A percentile compares a stretch with the other conserved stretches of the same genome.
These are phyloP conservation scores for Arabidopsis arenosa DNA, from an alignment of 345 rosid species.

Conservation along the genomic window DNA sequence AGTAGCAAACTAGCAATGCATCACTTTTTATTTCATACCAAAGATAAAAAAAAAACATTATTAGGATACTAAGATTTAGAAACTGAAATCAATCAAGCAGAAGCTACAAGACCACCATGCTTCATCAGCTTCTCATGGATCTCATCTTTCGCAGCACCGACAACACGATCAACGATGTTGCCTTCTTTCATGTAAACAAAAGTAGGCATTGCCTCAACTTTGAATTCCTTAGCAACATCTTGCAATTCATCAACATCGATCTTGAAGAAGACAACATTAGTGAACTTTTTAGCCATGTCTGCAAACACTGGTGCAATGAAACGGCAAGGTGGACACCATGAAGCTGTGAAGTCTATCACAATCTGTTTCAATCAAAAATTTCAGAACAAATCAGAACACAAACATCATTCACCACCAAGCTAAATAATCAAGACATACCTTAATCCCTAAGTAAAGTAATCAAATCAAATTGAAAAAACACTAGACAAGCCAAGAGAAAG, in stretches of 20 bases:
- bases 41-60: constrained; percentile 1
- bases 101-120: constrained; percentile 56
- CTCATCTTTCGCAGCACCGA: constrained; percentile 64
- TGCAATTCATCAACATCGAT: constrained; percentile 79
- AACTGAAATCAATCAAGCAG: constrained; percentile 33
- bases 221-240: constrained; percentile 61
- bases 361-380: constrained; percentile 42
- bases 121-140: constrained; percentile 54
- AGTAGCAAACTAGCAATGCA: neutral
- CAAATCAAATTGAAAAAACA: neutral
- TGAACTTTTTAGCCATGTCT: constrained; percentile 59
- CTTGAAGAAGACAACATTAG: constrained; percentile 62
- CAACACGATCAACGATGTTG: constrained; percentile 57
- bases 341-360: constrained; percentile 71
- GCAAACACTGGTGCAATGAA: constrained; percentile 65
- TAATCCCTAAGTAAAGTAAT: neutral
- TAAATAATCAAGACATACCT: neutral
- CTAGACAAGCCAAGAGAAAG: neutral
- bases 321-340: constrained; percentile 82
- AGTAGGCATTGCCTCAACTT: constrained; percentile 73
- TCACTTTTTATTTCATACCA: constrained; percentile 23
- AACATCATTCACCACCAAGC: neutral
- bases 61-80: neutral
- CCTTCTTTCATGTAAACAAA: constrained; percentile 69
- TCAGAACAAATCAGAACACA: neutral